Evolutionary conservation across 1,284 basidiomycete species (phyloP).

Genomic region (Microbotryum lychnidis-dioicae): DNA sequence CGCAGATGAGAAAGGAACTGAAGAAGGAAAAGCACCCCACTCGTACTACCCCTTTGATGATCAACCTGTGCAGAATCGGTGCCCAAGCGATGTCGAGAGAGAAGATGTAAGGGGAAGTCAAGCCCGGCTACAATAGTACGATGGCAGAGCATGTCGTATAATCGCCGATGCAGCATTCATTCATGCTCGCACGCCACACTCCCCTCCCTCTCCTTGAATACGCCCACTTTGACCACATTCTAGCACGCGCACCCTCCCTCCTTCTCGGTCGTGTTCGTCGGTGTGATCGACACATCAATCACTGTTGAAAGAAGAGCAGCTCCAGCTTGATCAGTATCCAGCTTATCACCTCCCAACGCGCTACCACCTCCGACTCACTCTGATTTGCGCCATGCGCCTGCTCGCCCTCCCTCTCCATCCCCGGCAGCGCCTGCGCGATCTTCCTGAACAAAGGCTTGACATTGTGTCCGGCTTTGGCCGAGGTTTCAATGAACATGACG

Average conservation of each 20-base stretch:
- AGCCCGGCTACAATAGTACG: too few species aligned
- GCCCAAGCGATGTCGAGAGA: too few species aligned
- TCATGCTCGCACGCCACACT: too few species aligned
- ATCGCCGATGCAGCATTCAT: too few species aligned
- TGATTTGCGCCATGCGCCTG: conserved; percentile 51
- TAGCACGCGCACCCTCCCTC: conserved; percentile 35
- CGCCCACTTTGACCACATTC: background rate
- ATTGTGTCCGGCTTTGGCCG: conserved; percentile 97
- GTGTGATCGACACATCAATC: conserved; percentile 35
- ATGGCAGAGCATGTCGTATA: too few species aligned
- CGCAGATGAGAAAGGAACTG: too few species aligned
- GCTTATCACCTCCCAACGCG: background rate
- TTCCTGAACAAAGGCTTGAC: conserved; percentile 99
- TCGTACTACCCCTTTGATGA: too few species aligned
- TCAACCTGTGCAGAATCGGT: too few species aligned
- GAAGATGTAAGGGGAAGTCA: too few species aligned
- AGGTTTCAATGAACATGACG: conserved; percentile 99
- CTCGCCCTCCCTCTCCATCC: conserved; percentile 73
- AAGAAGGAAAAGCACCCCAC: too few species aligned
- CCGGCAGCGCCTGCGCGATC: conserved; percentile 95
- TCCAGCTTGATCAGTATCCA: background rate
- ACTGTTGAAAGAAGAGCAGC: conserved; percentile 14
- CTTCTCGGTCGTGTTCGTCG: conserved; percentile 31
- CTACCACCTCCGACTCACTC: conserved; percentile 33
- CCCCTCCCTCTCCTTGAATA: too few species aligned